Evolutionary conservation across 306 rosid species (phyloP), one percentile per base, ranked within the genome.

Genomic region (Comarum palustre): DNA sequence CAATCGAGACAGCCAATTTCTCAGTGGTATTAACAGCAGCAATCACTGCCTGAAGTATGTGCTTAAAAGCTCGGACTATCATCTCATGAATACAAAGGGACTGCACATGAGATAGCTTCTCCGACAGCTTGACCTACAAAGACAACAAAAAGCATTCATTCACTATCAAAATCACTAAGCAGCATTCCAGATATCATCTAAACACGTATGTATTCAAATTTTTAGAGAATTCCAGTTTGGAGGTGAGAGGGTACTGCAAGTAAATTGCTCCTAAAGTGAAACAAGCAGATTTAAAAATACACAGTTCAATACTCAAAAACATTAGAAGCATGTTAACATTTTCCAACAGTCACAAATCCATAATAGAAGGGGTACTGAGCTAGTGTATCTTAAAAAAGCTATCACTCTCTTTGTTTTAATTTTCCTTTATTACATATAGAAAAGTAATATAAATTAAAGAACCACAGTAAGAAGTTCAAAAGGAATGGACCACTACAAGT

Each of bases 11-110:
- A 82, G 96, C 96, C 86, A 89, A 71, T 73, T 86, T 91, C 42
- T 86, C 90, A 66, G 80, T 85, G 75, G 78, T 80, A 72, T 24
- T 84, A 85, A 86, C 88, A 38, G 95, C 87, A 71, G 99, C 84
- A 68, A 94, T 87, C 67, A 91, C 92, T 67, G 97, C 99, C 82
- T 87, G 96, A 78, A 94, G 80, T 75, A 94, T 84, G 85, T 94
- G 99, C 90, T 94, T 94, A 80, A 89, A 91, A 66, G 99, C 99
- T 77, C 99, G 90, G 75, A 90, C 96, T 75, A 91, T 88, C 99
- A 94, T 94, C 78, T 94, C 99, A 83, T 94, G 99, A 75, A 94
- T 84, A 76, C 97, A 91, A 64, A 94, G 97, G 71, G 99, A 90
- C 74, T 94, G 99, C 71, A 94, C 97, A 61, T 94, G 99, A 4